These are phyloP conservation scores for Metschnikowia colocasiae DNA, from an alignment of 805 yeast species.

Conservation along the genomic window DNA sequence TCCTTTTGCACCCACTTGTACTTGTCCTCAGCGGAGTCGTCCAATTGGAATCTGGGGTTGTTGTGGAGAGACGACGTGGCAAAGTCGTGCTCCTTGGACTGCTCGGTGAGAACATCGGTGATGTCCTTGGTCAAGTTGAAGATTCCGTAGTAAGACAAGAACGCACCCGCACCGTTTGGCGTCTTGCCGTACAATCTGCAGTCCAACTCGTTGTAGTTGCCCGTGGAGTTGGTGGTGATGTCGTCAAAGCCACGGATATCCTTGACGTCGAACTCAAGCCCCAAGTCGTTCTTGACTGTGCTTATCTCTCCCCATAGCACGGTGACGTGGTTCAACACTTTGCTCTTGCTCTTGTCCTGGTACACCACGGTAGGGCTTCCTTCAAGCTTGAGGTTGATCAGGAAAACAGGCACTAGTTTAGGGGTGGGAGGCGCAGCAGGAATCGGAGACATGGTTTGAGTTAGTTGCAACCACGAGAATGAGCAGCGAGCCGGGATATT, in stretches of 20 bases:
- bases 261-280: constrained; percentile 28
- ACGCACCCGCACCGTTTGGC: constrained; percentile 40
- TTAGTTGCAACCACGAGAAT: background rate
- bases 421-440: constrained; percentile 16
- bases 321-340: constrained; percentile 21
- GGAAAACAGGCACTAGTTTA: constrained; percentile 30
- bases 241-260: constrained; percentile 46
- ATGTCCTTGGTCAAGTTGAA: constrained; percentile 34
- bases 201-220: constrained; percentile 36
- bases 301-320: constrained; percentile 26
- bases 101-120: constrained; percentile 35
- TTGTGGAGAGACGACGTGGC: constrained; percentile 48
- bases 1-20: constrained; percentile 48
- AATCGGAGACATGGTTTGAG: background rate
- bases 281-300: constrained; percentile 29
- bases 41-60: constrained; percentile 45
- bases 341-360: constrained; percentile 17
- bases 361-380: constrained; percentile 21
- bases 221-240: constrained; percentile 32
- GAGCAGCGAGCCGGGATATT: background rate
- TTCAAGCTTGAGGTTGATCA: constrained; percentile 26
- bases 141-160: constrained; percentile 48
- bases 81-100: constrained; percentile 30
- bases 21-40: constrained; percentile 39
- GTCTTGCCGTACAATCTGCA: constrained; percentile 49